Conservation (phyloP, 371 early-diverging fungal genomes). For the Dichotomocladium elegans region DNA sequence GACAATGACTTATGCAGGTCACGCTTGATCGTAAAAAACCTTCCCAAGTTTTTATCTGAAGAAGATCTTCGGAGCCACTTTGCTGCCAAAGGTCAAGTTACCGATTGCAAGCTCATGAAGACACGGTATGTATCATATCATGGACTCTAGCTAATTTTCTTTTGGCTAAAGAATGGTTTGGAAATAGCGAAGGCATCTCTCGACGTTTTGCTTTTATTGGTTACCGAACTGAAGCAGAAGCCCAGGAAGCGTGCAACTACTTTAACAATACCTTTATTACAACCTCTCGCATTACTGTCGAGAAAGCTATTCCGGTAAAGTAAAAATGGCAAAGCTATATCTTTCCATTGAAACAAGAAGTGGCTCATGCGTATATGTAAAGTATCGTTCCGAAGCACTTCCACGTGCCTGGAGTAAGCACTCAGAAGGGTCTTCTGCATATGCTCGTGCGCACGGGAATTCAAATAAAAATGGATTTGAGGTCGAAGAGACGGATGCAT, state of each 20-base stretch:
- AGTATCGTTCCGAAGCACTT: constrained; percentile 73
- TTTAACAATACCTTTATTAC: constrained; percentile 92
- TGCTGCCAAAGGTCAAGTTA: constrained; percentile 77
- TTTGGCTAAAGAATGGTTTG: not conserved
- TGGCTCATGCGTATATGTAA: not conserved
- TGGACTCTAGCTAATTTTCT: too few relatives aligned
- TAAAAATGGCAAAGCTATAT: too few relatives aligned
- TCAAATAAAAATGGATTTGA: constrained; percentile 36
- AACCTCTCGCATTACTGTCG: constrained; percentile 82
- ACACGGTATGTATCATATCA: constrained; percentile 67
- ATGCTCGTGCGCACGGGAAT: constrained; percentile 29
- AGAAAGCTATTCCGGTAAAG: constrained; percentile 78
- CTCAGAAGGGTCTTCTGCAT: constrained; percentile 73
- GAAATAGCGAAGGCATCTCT: constrained; percentile 65
- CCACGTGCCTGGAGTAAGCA: constrained; percentile 90
- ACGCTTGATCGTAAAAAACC: constrained; percentile 86
- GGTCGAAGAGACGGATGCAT: constrained; percentile 43
- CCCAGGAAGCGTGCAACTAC: constrained; percentile 73
- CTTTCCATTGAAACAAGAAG: not conserved
- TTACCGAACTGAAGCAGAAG: constrained; percentile 81
- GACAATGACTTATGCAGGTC: constrained; percentile 42
- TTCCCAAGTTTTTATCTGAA: constrained; percentile 84
- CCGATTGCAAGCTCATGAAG: constrained; percentile 87
- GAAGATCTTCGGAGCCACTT: constrained; percentile 89
- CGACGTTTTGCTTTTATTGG: constrained; percentile 93